Base-by-base conservation (phyloP, 2,329 filamentous ascomycete genomes). In the Penicillium glabrum region DNA sequence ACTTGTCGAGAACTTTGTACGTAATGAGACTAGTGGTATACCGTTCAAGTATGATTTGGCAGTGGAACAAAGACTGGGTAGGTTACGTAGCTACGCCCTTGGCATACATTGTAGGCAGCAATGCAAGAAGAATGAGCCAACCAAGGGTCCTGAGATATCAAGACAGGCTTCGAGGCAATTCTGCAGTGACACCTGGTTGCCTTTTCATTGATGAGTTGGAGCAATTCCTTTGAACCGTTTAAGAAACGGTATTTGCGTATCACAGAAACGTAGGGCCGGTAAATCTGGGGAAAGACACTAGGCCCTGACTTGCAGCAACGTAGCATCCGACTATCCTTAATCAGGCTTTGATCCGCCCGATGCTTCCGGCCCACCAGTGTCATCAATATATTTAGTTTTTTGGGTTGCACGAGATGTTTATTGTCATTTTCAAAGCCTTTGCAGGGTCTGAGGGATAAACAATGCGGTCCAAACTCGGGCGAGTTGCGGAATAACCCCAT, bases 281-380 rank as follows among this genome's bases (percentile, higher is more conserved):
- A 53, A 57, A 57, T 57, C 54, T 47, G 54, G 54, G 54, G 54
- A 57, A 57, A 49, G 27, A 24, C 45, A 47, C 50, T 46, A 46
- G 47, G 35, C 44, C 51, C 50, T 39, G 50, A 39, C 43, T 47
- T 52, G 26, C n/a, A 45, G 46, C 43, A 57, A 31, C 45, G 54
- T 57, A 49, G 54, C 39, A 57, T 57, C 39, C n/a, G 41, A 43
- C 54, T 57, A 57, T 50, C 29, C 50, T 46, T 35, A 53, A 53
- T 35, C 14, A 48, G 54, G 39, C 7, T n/a, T 24, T 49, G 37
- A 43, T 43, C 54, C 27, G 27, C 27, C 27, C 54, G 54, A 53
- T 27, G 43, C 21, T 41, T 41, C 27, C 35, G 54, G 24, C 43
- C 54, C 24, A 52, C 29, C 43, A 29, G 48, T 43, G 16, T n/a